Percentiles rank a stretch among this genome's conserved stretches.
Conservation (phyloP, 2,329 filamentous ascomycete genomes). For the Akanthomyces uredinophilus region DNA sequence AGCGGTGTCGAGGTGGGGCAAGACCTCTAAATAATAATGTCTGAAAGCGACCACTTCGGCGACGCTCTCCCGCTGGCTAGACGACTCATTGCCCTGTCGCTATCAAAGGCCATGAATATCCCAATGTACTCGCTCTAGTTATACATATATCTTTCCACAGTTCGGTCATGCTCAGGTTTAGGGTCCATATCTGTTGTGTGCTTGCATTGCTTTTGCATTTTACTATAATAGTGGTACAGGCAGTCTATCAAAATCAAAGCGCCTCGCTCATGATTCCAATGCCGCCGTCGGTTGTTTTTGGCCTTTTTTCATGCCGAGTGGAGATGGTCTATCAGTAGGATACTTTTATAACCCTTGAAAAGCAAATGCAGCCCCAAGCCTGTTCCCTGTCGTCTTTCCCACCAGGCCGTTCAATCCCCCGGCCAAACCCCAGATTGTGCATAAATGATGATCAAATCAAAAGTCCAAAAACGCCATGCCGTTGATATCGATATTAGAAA, state of each 20-base stretch:
- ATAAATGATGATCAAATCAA: slow-evolving; percentile 15
- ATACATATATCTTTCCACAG: neutral
- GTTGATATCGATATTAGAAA: slow-evolving; percentile 12
- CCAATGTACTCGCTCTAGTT: too few species aligned
- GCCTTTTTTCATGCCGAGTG: slow-evolving; percentile 39
- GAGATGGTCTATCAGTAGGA: slow-evolving; percentile 42
- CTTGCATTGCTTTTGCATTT: slow-evolving; percentile 7
- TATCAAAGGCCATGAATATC: neutral
- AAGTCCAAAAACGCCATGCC: slow-evolving; percentile 15
- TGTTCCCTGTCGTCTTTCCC: neutral
- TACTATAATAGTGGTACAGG: slow-evolving; percentile 15
- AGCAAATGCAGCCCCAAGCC: neutral
- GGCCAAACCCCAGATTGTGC: neutral
- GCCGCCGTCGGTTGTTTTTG: slow-evolving; percentile 16
- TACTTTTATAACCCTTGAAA: slow-evolving; percentile 5
- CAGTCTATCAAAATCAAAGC: slow-evolving; percentile 13
- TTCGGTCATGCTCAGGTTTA: neutral
- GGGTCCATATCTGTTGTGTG: neutral
- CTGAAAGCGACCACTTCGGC: neutral
- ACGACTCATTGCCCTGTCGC: neutral
- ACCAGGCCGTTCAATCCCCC: slow-evolving; percentile 6
- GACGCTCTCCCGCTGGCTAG: neutral
- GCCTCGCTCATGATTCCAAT: slow-evolving; percentile 11
- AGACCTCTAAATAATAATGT: neutral
- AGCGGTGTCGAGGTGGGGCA: slow-evolving; percentile 9